Base-by-base conservation (phyloP, 2,329 filamentous ascomycete genomes). In the Immersiporthe knoxdaviesiana region DNA sequence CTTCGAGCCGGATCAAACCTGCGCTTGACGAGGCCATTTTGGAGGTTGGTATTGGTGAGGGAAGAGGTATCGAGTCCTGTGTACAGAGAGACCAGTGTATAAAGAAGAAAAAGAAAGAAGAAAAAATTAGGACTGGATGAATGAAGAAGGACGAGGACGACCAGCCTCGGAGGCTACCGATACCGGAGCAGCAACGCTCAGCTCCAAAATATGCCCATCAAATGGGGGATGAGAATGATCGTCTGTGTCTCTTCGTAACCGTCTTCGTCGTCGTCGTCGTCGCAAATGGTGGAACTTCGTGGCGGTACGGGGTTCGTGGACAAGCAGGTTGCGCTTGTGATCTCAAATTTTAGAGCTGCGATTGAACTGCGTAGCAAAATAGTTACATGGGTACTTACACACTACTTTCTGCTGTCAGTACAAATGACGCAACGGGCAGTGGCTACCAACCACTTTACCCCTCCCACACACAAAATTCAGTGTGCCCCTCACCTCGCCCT, bases 1-100 rank as follows among this genome's bases (percentile, higher is more conserved):
- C 73, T 77, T 66, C 39, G 72, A 39, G 69, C 18, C 56, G 62
- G 41, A 64, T 24, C n/a, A 35, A 47, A 32, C 65, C 61, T 37
- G 58, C 60, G 81, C 66, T 77, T 75, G 74, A 88, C 78, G 69
- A 63, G n/a, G 67, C 69, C 69, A 71, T 71, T 14, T 12, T 12
- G 56, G 39, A 21, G 21, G 7, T 41, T 10, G 8, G n/a, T 30
- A n/a, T 41, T 10, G 5, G 7, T n/a, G 7, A 18, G n/a, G 32
- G 27, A 27, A 50, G 35, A 50, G 32, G 24, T 54, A 56, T 30
- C 27, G 52, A 56, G 52, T 4, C 32, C 24, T 30, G 21, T 32
- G 50, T 47, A 11, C 37, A 16, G n/a, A 16, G n/a, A 44, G 24
- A 3, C 24, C 18, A 18, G 59, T 30, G 32, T 60, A 3, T 14